Evolutionary conservation across 768 basidiomycete genomes (phyloP).

Genomic region (Russula sp.): DNA sequence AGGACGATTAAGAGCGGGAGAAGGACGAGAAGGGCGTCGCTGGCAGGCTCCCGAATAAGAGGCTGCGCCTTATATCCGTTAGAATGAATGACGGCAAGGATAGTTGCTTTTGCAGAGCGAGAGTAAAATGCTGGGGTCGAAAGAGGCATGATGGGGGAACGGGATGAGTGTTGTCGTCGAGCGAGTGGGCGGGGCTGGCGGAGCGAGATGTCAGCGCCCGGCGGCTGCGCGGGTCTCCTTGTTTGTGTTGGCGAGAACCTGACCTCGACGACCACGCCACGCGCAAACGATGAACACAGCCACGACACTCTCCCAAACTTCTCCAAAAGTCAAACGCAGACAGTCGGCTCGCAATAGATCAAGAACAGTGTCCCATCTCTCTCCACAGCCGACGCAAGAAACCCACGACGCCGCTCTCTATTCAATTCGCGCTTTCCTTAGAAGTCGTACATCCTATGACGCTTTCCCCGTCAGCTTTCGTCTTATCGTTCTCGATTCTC

Average conservation of each 20-base stretch:
- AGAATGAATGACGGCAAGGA: slow-evolving; percentile 4
- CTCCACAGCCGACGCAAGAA: slow-evolving; percentile 44
- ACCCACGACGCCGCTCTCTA: slow-evolving; percentile 62
- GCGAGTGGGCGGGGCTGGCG: not conserved
- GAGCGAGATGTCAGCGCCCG: not conserved
- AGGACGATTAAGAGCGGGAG: slow-evolving; percentile 92
- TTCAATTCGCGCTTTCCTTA: slow-evolving; percentile 75
- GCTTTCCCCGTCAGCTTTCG: slow-evolving; percentile 96
- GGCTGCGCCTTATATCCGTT: slow-evolving; percentile 7
- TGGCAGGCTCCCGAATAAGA: slow-evolving; percentile 25
- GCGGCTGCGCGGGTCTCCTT: not conserved
- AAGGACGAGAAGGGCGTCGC: slow-evolving; percentile 75
- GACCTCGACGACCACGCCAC: not conserved
- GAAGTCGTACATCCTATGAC: slow-evolving; percentile 83
- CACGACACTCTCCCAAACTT: slow-evolving; percentile 44
- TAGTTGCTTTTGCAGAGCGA: not conserved
- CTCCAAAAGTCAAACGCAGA: slow-evolving; percentile 48
- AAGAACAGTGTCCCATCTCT: slow-evolving; percentile 53
- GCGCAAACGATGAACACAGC: slow-evolving; percentile 33
- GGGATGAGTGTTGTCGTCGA: not conserved
- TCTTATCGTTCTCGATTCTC: slow-evolving; percentile 93
- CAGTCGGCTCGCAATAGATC: slow-evolving; percentile 44
- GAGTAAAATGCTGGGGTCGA: not conserved
- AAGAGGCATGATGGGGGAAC: not conserved
- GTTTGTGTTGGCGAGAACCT: not conserved